A percentile compares a stretch with the other conserved stretches of the same genome.
Evolutionary conservation across 129 eudicot genomes (phyloP).

Genomic region (Sambucus nigra): DNA sequence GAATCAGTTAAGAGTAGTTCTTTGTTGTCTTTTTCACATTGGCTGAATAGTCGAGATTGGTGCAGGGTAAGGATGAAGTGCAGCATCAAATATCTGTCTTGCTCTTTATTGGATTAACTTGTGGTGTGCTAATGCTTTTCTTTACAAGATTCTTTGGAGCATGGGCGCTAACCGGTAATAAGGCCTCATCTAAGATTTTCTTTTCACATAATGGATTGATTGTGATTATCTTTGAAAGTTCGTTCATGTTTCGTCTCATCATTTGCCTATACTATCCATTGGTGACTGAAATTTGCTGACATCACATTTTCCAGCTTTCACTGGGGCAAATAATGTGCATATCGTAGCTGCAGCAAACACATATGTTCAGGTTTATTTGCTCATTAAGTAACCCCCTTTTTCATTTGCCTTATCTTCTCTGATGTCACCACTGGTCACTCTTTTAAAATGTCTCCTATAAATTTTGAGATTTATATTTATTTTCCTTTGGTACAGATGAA

Average conservation of each 20-base stretch:
- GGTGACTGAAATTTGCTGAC: conserved; percentile 14
- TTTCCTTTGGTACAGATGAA: conserved; percentile 56
- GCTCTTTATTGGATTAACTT: conserved; percentile 64
- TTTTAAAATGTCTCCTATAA: conserved; percentile 65
- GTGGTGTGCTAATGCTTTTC: conserved; percentile 49
- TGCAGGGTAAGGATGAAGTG: conserved; percentile 80
- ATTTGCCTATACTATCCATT: conserved; percentile 11
- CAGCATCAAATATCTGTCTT: conserved; percentile 86
- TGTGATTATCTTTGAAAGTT: background rate
- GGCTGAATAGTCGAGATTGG: conserved; percentile 16
- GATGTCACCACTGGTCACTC: no score
- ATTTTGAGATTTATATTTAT: conserved; percentile 64
- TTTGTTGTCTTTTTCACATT: background rate
- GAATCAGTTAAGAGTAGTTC: background rate
- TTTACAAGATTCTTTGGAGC: conserved; percentile 47
- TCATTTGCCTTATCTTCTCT: conserved; percentile 3
- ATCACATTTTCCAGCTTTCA: conserved; percentile 53
- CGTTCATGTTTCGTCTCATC: background rate
- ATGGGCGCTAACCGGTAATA: conserved; percentile 3
- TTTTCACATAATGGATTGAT: background rate
- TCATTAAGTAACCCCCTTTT: conserved; percentile 10
- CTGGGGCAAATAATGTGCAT: conserved; percentile 67
- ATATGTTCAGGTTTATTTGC: conserved; percentile 68
- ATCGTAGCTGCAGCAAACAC: conserved; percentile 78
- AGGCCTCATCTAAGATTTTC: background rate